Percentiles rank a stretch among this genome's conserved stretches.
Conservation (phyloP, 2,329 filamentous ascomycete genomes). For the Apiospora pterosperma region DNA sequence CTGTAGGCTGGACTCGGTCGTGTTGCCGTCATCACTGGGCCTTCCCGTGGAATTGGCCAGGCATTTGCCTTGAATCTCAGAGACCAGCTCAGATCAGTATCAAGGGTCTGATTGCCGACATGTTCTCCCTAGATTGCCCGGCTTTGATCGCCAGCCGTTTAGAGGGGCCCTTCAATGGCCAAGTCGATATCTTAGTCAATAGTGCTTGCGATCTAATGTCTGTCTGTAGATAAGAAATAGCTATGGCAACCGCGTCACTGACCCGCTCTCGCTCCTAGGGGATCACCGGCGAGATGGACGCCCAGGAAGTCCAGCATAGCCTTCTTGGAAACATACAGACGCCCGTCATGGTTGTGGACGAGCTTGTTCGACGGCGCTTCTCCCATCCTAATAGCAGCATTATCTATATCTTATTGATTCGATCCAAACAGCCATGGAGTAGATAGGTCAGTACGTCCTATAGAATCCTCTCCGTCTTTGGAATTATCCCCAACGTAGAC, state of each 20-base stretch:
- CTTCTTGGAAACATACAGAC: slow-evolving; percentile 32
- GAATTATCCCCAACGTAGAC: slow-evolving; percentile 24
- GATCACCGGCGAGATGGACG: slow-evolving; percentile 22
- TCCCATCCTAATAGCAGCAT: slow-evolving; percentile 31
- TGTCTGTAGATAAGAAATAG: background rate
- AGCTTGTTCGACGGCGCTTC: slow-evolving; percentile 25
- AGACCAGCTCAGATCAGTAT: slow-evolving; percentile 16
- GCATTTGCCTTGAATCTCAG: slow-evolving; percentile 23
- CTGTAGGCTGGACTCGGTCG: background rate
- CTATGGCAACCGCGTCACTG: background rate
- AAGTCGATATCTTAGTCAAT: slow-evolving; percentile 31
- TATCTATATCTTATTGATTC: slow-evolving; percentile 31
- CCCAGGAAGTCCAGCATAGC: slow-evolving; percentile 25
- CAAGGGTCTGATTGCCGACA: slow-evolving; percentile 25
- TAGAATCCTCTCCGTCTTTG: background rate
- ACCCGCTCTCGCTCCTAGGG: slow-evolving; percentile 10
- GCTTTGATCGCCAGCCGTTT: slow-evolving; percentile 24
- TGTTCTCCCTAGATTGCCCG: slow-evolving; percentile 25
- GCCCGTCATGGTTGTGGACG: slow-evolving; percentile 32
- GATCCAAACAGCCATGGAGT: slow-evolving; percentile 29
- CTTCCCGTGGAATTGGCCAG: slow-evolving; percentile 20
- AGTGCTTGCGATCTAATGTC: slow-evolving; percentile 27
- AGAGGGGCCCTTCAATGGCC: slow-evolving; percentile 15
- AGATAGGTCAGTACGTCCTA: slow-evolving; percentile 13
- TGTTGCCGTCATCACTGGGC: slow-evolving; percentile 6